Conservation (phyloP, 257 asterid species). For the Solanum rostratum region DNA sequence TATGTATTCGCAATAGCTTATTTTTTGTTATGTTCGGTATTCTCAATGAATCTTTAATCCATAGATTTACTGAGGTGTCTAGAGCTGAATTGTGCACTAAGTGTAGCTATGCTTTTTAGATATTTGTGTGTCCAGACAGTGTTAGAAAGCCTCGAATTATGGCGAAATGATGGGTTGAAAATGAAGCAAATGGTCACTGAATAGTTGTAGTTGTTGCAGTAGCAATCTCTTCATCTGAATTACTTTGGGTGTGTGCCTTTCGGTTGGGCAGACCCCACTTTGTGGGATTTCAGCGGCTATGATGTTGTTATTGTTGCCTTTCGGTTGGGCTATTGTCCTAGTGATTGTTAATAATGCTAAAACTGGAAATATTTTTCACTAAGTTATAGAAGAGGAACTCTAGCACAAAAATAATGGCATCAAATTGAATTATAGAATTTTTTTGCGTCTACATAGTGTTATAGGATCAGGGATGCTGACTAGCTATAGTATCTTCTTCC, state of each 20-base stretch:
- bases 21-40: not conserved
- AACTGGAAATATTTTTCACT: not conserved
- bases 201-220: not conserved
- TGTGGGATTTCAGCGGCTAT: no score
- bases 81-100: not conserved
- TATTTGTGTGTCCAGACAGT: not conserved
- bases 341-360: not conserved
- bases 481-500: not conserved
- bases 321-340: not conserved
- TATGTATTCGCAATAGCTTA: not conserved
- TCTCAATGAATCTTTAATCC: not conserved
- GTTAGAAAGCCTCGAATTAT: not conserved
- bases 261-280: no score
- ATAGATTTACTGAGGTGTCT: not conserved
- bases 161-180: not conserved
- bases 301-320: not conserved
- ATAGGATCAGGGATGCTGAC: not conserved
- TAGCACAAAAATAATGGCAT: not conserved
- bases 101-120: not conserved
- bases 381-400: not conserved
- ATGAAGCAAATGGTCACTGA: not conserved
- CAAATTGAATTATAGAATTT: not conserved
- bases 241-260: not conserved
- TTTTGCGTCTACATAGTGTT: not conserved
- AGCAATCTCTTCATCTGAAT: not conserved